Percentiles rank a stretch among this genome's conserved stretches.
These are phyloP conservation scores for Zasmidium citrigriseum DNA, from an alignment of 2,329 filamentous ascomycete species.

Conservation along the genomic window DNA sequence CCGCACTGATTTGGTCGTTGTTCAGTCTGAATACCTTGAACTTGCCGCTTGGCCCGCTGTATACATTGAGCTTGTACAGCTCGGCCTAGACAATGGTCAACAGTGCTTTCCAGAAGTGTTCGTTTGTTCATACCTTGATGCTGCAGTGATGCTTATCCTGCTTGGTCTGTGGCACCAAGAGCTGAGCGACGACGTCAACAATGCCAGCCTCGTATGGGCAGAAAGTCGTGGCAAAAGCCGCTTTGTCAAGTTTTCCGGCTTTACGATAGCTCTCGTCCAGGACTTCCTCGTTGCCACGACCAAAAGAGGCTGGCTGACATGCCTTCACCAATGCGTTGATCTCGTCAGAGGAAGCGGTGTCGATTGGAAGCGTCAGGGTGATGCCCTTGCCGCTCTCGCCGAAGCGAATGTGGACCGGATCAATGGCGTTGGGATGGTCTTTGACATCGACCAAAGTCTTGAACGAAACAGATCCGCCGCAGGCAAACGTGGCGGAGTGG, in stretches of 20 bases:
- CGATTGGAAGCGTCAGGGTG: neutral
- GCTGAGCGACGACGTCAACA: conserved; percentile 50
- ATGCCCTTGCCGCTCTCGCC: neutral
- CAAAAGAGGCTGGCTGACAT: conserved; percentile 52
- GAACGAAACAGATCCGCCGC: neutral
- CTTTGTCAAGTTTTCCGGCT: conserved; percentile 52
- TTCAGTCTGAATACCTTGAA: conserved; percentile 12
- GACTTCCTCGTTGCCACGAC: conserved; percentile 46
- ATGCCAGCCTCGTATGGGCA: conserved; percentile 45
- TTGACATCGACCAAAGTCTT: neutral
- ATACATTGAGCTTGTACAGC: conserved; percentile 59
- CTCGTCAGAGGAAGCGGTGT: neutral
- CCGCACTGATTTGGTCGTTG: too few relatives aligned
- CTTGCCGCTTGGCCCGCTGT: conserved; percentile 8
- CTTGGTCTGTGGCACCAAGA: conserved; percentile 40
- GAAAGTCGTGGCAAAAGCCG: conserved; percentile 39
- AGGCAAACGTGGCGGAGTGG: neutral
- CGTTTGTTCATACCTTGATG: conserved; percentile 35
- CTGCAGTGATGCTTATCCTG: conserved; percentile 18
- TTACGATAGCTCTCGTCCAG: conserved; percentile 55
- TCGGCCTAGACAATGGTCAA: conserved; percentile 41
- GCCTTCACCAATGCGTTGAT: conserved; percentile 11
- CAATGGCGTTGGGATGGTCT: neutral
- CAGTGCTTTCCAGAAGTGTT: neutral
- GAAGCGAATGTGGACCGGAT: neutral